These are phyloP conservation scores for Ramalina intermedia DNA, from an alignment of 495 filamentous ascomycete species.

Conservation along the genomic window DNA sequence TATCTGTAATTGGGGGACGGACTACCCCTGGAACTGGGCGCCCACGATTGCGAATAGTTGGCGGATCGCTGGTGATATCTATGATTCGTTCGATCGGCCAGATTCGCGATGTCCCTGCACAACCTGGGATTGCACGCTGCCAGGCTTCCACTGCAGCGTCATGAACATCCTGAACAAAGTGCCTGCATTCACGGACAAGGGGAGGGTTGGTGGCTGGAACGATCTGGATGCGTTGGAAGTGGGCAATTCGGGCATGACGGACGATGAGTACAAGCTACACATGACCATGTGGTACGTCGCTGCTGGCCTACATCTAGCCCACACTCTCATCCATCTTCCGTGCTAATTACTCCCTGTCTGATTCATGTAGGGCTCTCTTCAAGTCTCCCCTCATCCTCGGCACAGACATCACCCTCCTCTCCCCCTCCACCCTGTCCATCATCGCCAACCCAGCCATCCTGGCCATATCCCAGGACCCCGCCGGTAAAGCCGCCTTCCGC, in stretches of 20 bases:
- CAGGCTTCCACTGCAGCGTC: slow-evolving; percentile 41
- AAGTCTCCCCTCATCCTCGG: slow-evolving; percentile 21
- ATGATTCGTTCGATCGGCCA: slow-evolving; percentile 18
- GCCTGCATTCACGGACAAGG: slow-evolving; percentile 21
- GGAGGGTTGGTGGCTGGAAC: slow-evolving; percentile 23
- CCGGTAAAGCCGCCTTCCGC: slow-evolving; percentile 22
- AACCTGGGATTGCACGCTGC: slow-evolving; percentile 29
- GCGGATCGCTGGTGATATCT: slow-evolving; percentile 41
- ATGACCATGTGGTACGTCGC: slow-evolving; percentile 21
- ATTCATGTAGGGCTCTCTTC: slow-evolving; percentile 14
- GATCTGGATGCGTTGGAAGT: slow-evolving; percentile 47
- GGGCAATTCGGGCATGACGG: slow-evolving; percentile 41
- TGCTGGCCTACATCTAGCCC: neutral
- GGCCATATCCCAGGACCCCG: slow-evolving; percentile 31
- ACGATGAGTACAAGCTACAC: slow-evolving; percentile 24
- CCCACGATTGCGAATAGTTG: slow-evolving; percentile 41
- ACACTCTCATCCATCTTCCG: neutral
- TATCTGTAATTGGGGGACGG: slow-evolving; percentile 27
- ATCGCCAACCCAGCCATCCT: slow-evolving; percentile 30
- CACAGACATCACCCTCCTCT: slow-evolving; percentile 19
- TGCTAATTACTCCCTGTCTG: no score
- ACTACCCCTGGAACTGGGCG: slow-evolving; percentile 41
- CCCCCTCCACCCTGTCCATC: slow-evolving; percentile 21
- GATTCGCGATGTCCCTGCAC: slow-evolving; percentile 28
- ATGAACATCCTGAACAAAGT: slow-evolving; percentile 38